Conservation (phyloP, 2,329 filamentous ascomycete species). For the Diaporthe citriasiana region DNA sequence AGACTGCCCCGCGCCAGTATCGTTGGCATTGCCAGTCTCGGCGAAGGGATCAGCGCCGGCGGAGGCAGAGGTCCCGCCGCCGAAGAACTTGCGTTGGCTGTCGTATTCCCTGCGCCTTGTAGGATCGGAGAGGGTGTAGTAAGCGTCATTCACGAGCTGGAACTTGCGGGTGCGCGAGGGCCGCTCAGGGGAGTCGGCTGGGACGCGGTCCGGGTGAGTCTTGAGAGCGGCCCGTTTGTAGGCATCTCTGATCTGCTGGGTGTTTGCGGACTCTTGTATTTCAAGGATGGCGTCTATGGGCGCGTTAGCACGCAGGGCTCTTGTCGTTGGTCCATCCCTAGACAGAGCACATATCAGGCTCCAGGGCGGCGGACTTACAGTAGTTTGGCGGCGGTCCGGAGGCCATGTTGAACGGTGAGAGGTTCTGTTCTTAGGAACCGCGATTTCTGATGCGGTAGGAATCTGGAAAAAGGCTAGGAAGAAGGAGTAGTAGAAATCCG, state of each 20-base stretch:
- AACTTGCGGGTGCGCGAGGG: slow-evolving; percentile 78
- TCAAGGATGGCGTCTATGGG: slow-evolving; percentile 79
- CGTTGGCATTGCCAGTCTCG: slow-evolving; percentile 58
- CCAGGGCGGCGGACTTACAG: slow-evolving; percentile 58
- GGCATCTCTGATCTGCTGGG: slow-evolving; percentile 89
- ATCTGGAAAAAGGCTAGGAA: background rate
- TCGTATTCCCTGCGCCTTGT: slow-evolving; percentile 88
- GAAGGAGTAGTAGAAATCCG: background rate
- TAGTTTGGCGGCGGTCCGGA: slow-evolving; percentile 67
- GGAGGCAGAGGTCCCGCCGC: slow-evolving; percentile 59
- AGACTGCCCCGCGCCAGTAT: slow-evolving; percentile 55
- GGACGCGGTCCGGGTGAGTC: slow-evolving; percentile 92
- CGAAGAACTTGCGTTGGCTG: slow-evolving; percentile 73
- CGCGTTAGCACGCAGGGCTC: slow-evolving; percentile 28
- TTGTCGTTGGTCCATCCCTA: slow-evolving; percentile 6
- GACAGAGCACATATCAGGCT: background rate
- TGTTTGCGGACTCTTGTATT: slow-evolving; percentile 79
- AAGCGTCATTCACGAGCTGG: slow-evolving; percentile 61
- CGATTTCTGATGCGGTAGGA: background rate
- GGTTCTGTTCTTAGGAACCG: background rate
- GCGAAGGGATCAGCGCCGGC: slow-evolving; percentile 61
- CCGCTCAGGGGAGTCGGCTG: slow-evolving; percentile 86
- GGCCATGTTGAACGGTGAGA: slow-evolving; percentile 47
- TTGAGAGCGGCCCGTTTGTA: slow-evolving; percentile 97
- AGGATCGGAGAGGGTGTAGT: slow-evolving; percentile 79